Evolutionary conservation across 2,329 filamentous ascomycete species (phyloP).

Genomic region (Alternaria hordeiaustralica): DNA sequence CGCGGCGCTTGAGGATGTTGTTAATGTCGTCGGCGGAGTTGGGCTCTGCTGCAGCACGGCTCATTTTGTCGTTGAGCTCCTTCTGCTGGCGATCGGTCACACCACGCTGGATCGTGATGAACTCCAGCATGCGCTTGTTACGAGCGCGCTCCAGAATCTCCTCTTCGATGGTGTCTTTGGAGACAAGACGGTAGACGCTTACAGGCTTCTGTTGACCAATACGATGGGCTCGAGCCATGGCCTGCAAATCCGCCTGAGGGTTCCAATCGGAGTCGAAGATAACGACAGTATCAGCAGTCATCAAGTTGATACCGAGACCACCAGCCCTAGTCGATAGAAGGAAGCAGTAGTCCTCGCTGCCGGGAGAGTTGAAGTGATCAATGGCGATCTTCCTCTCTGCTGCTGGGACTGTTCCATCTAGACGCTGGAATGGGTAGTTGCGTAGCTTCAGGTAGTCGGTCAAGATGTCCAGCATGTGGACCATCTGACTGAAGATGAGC

Average conservation of each 20-base stretch:
- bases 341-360: conserved; percentile 95
- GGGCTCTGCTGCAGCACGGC: conserved; percentile 74
- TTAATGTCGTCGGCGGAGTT: conserved; percentile 95
- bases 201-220: conserved; percentile 97
- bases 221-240: conserved; percentile 97
- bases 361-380: conserved; percentile 97
- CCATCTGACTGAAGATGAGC: conserved; percentile 99
- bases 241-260: conserved; percentile 95
- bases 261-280: conserved; percentile 99
- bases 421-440: conserved; percentile 92
- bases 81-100: conserved; percentile 93
- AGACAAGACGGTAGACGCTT: conserved; percentile 94
- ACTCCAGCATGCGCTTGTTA: conserved; percentile 97
- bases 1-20: conserved; percentile 92
- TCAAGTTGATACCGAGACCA: conserved; percentile 97
- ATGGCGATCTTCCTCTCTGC: conserved; percentile 90
- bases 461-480: conserved; percentile 96
- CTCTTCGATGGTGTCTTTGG: conserved; percentile 97
- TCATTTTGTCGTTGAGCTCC: conserved; percentile 73
- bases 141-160: conserved; percentile 94
- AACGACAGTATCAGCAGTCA: conserved; percentile 97
- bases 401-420: conserved; percentile 93
- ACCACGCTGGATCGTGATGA: conserved; percentile 94
- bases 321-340: conserved; percentile 92
- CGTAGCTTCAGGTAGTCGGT: conserved; percentile 91